These are phyloP conservation scores for Neobulgaria alba DNA, from an alignment of 2,329 filamentous ascomycete genomes.

Conservation along the genomic window DNA sequence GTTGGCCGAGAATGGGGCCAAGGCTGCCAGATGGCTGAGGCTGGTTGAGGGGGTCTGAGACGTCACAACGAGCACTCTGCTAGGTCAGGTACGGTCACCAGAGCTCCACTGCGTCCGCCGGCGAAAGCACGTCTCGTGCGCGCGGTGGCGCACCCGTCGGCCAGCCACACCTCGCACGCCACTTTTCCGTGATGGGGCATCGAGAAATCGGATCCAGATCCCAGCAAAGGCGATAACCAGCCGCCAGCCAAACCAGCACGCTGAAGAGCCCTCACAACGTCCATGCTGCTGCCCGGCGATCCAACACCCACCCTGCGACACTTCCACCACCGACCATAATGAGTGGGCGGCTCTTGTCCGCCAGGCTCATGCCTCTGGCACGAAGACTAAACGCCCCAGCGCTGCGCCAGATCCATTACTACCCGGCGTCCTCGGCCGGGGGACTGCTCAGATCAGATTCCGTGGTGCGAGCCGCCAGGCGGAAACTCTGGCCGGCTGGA, in stretches of 20 bases:
- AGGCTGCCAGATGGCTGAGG: too few relatives aligned
- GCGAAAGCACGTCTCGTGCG: too few relatives aligned
- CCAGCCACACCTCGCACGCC: slow-evolving; percentile 12
- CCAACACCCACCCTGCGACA: slow-evolving; percentile 10
- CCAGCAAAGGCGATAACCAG: too few relatives aligned
- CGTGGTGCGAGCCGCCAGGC: slow-evolving; percentile 49
- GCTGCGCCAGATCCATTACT: slow-evolving; percentile 52
- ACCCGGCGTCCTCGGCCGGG: slow-evolving; percentile 48
- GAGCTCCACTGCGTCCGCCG: too few relatives aligned
- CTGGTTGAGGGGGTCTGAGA: too few relatives aligned
- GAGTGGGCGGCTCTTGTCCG: slow-evolving; percentile 55
- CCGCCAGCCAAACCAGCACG: too few relatives aligned
- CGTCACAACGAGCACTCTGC: too few relatives aligned
- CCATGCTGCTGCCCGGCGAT: slow-evolving; percentile 1
- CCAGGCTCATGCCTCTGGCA: slow-evolving; percentile 59
- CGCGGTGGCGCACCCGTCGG: not conserved
- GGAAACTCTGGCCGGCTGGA: slow-evolving; percentile 67
- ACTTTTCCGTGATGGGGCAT: not conserved
- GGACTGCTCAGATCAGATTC: slow-evolving; percentile 61
- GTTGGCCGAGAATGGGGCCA: too few relatives aligned
- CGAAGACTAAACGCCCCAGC: slow-evolving; percentile 48
- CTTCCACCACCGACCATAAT: slow-evolving; percentile 19
- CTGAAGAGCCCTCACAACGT: not conserved
- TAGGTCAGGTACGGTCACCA: too few relatives aligned
- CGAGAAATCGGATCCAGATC: too few relatives aligned